Conservation (phyloP, 805 yeast genomes). For the Yarrowia hollandica region DNA sequence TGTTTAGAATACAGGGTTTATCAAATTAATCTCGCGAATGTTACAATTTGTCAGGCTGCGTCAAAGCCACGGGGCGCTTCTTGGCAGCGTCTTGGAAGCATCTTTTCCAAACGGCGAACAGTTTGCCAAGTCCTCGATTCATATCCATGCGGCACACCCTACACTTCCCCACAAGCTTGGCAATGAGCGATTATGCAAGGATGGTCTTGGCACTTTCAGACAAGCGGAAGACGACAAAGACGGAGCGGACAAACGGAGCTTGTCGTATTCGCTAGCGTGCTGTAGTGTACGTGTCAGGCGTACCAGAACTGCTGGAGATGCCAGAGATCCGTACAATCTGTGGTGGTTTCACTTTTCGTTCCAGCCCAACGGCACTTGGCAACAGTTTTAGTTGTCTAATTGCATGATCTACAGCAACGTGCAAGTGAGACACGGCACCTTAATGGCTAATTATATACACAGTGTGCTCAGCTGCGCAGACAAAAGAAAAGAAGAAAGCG, state of each 20-base stretch:
- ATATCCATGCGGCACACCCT: neutral
- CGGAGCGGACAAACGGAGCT: no score
- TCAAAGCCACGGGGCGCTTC: neutral
- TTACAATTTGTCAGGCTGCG: constrained; percentile 3
- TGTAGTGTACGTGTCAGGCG: no score
- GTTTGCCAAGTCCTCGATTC: neutral
- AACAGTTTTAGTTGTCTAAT: neutral
- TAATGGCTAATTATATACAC: neutral
- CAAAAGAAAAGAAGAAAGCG: no score
- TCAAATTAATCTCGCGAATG: neutral
- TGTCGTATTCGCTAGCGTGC: no score
- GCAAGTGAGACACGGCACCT: neutral
- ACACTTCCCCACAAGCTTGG: neutral
- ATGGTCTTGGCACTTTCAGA: neutral
- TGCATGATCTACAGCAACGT: constrained; percentile 2
- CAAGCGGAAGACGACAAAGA: no score
- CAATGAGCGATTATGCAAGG: constrained; percentile 7
- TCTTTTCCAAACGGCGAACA: neutral
- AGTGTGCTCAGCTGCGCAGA: no score
- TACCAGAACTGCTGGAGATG: neutral
- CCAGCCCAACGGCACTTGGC: constrained; percentile 9
- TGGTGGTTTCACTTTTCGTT: neutral
- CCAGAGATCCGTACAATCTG: no score
- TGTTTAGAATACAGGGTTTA: neutral
- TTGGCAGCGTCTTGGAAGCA: neutral